Percentiles rank a stretch among this genome's conserved stretches.
These are phyloP conservation scores for Paracoccidioides lutzii DNA, from an alignment of 2,329 filamentous ascomycete genomes.

Conservation along the genomic window DNA sequence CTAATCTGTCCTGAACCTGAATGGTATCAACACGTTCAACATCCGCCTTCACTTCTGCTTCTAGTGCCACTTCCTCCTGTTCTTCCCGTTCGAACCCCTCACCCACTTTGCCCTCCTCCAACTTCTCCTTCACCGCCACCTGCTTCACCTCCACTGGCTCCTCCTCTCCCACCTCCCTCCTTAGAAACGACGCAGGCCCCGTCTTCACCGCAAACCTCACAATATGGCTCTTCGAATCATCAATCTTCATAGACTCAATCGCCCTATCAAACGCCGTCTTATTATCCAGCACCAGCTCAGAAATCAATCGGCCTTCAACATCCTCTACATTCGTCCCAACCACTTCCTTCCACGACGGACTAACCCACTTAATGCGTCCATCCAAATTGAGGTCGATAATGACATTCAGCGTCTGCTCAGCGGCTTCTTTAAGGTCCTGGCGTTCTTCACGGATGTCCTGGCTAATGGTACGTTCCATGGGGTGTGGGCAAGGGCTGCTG, in stretches of 20 bases:
- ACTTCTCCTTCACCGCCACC: conserved; percentile 13
- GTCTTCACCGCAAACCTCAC: conserved; percentile 65
- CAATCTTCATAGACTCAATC: conserved; percentile 77
- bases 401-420: conserved; percentile 90
- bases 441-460: conserved; percentile 86
- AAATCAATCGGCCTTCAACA: conserved; percentile 63
- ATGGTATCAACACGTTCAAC: not conserved
- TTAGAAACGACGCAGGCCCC: conserved; percentile 56
- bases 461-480: conserved; percentile 55
- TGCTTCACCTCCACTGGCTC: conserved; percentile 10
- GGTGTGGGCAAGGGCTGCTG: conserved; percentile 5
- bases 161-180: conserved; percentile 20
- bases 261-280: conserved; percentile 68
- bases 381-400: conserved; percentile 90
- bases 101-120: conserved; percentile 20
- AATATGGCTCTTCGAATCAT: conserved; percentile 85
- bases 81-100: conserved; percentile 18
- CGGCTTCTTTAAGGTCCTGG: conserved; percentile 86
- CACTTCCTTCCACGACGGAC: conserved; percentile 88
- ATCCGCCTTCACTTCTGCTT: conserved; percentile 12
- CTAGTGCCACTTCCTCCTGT: conserved; percentile 22
- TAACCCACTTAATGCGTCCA: conserved; percentile 87
- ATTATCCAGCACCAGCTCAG: conserved; percentile 70
- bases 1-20: not conserved
- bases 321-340: conserved; percentile 64